Evolutionary conservation across 2,329 filamentous ascomycete species (phyloP).

Genomic region (Xylariaceae sp.): DNA sequence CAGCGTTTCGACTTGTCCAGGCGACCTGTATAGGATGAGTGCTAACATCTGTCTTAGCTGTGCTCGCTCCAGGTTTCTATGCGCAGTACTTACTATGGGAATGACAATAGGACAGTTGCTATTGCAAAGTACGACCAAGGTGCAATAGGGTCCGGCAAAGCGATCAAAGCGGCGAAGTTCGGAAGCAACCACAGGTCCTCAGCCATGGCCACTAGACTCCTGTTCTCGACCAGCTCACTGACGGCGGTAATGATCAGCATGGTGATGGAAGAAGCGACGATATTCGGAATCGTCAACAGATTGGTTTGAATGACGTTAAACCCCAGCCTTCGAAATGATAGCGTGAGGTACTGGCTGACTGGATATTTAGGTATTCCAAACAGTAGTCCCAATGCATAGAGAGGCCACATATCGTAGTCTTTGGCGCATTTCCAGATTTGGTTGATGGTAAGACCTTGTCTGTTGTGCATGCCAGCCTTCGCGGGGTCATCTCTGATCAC

Average conservation of each 20-base stretch:
- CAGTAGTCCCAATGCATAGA: conserved; percentile 26
- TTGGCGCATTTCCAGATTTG: conserved; percentile 43
- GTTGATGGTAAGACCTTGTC: conserved; percentile 41
- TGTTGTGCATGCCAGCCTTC: conserved; percentile 48
- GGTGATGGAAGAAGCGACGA: conserved; percentile 44
- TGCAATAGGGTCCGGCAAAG: conserved; percentile 34
- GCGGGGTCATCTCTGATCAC: conserved; percentile 51
- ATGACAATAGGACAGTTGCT: conserved; percentile 45
- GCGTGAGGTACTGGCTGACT: conserved; percentile 28
- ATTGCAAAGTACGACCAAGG: conserved; percentile 49
- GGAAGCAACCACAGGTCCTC: conserved; percentile 52
- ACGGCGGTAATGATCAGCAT: conserved; percentile 48
- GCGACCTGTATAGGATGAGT: conserved; percentile 56
- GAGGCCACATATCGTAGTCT: conserved; percentile 52
- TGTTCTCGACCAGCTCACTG: conserved; percentile 46
- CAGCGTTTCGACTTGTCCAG: conserved; percentile 54
- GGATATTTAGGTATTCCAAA: conserved; percentile 46
- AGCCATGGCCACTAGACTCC: conserved; percentile 46
- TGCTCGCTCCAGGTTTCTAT: background rate
- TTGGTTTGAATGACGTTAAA: conserved; percentile 48
- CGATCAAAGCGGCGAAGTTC: conserved; percentile 45
- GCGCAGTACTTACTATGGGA: conserved; percentile 41
- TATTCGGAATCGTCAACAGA: conserved; percentile 47
- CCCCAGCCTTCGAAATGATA: conserved; percentile 23
- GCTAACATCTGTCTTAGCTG: conserved; percentile 11